Base-by-base conservation (phyloP, 2,329 filamentous ascomycete species). In the Dothideomycetidae sp. region DNA sequence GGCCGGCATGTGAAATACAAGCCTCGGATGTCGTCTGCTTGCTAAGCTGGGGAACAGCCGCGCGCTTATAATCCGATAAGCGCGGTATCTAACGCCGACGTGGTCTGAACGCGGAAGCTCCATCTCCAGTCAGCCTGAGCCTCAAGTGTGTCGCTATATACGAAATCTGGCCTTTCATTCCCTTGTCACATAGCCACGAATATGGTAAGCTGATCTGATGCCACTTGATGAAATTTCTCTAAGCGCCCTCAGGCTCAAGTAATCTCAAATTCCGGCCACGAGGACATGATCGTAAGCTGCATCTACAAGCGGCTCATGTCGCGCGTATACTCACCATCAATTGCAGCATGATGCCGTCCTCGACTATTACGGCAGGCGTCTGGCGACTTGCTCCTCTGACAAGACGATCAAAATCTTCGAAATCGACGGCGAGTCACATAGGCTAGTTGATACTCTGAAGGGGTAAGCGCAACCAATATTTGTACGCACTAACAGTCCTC, bases 361-460 rank as follows among this genome's bases (percentile, higher is more conserved):
- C 56, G 90, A 98, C 61, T 98, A 96, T 69, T 98, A 96, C 62
- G 90, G 90, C 55, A 78, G 90, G 49, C 81, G 88, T 55, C 75
- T 98, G 51, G 90, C 90, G 45, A 98, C 90, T 48, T 96, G 90
- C 63, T 94, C 86, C 23, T 94, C 88, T 48, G 90, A 98, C 64
- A 86, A 90, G 58, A 96, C 88, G 33, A 93, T 98, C 68, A 96
- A 96, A 68, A 96, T 98, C 56, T 98, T 94, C 57, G 90, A 98
- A 63, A 80, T 98, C 39, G 88, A 96, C 54, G 84, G 85, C 53
- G 86, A 96, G 51, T 73, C 79, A 49, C 88, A 98, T 62, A 75
- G 82, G 46, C 66, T 96, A 50, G 73, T 83, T 21, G 88, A 96
- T 65, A 98, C 90, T 16, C 67, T 98, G 48, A 93, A 93, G 64